phyloP scores from a whole-genome alignment of 495 filamentous ascomycete species.

The Daldinia childiae region DNA sequence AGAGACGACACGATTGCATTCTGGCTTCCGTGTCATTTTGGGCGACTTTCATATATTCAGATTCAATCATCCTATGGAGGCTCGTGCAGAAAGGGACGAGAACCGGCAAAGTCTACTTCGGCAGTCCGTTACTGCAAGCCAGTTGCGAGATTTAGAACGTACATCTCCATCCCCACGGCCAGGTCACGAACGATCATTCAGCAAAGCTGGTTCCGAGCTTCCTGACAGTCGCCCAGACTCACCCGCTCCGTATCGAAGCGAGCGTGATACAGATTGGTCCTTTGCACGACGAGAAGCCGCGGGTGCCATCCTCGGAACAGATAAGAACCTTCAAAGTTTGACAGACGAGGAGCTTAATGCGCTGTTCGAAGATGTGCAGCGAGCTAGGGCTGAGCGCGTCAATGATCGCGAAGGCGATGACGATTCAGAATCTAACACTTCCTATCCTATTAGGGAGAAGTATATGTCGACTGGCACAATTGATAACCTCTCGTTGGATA shows the following conservation, averaged over 20 bases:
- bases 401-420: constrained; percentile 81
- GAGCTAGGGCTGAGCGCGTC: constrained; percentile 82
- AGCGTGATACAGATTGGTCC: constrained; percentile 94
- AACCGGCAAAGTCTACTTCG: constrained; percentile 77
- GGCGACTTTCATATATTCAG: constrained; percentile 99
- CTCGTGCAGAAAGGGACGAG: constrained; percentile 89
- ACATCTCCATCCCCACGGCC: constrained; percentile 66
- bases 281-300: constrained; percentile 93
- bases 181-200: constrained; percentile 79
- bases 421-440: constrained; percentile 87
- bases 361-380: constrained; percentile 95
- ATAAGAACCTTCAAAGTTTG: constrained; percentile 87
- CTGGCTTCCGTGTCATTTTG: constrained; percentile 93
- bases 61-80: constrained; percentile 98
- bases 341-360: constrained; percentile 94
- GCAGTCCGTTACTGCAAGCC: constrained; percentile 85
- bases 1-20: constrained; percentile 82
- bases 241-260: constrained; percentile 73
- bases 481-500: constrained; percentile 97
- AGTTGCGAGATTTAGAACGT: constrained; percentile 65
- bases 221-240: constrained; percentile 82
- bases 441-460: constrained; percentile 90
- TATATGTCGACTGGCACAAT: constrained; percentile 95
- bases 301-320: constrained; percentile 85
- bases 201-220: constrained; percentile 71